phyloP scores from a whole-genome alignment of 2,329 filamentous ascomycete genomes.

The Aspergillus nomiae region DNA sequence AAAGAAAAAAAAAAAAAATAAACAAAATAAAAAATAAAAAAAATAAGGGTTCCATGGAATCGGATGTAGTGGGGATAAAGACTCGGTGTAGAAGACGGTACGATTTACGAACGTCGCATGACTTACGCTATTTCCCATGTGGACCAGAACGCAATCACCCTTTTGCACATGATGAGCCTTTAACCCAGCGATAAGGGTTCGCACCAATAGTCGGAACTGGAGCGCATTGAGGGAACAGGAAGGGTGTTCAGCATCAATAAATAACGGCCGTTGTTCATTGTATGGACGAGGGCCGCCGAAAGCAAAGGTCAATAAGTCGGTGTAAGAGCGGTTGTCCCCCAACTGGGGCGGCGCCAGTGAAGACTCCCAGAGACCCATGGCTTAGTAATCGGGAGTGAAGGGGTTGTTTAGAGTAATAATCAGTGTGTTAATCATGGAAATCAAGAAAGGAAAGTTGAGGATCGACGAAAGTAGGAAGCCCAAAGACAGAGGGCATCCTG shows the following conservation, averaged over 20 bases:
- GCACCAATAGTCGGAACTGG: slow-evolving; percentile 38
- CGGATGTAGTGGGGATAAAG: slow-evolving; percentile 7
- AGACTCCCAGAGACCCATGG: slow-evolving; percentile 29
- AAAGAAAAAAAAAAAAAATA: slow-evolving; percentile 10
- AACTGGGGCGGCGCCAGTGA: slow-evolving; percentile 20
- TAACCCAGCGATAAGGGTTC: slow-evolving; percentile 44
- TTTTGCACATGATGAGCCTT: slow-evolving; percentile 39
- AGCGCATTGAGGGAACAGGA: slow-evolving; percentile 38
- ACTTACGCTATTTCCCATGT: slow-evolving; percentile 46
- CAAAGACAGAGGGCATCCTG: background rate
- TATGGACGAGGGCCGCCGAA: slow-evolving; percentile 39
- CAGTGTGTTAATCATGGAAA: background rate
- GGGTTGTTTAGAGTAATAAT: background rate
- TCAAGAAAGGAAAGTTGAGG: background rate
- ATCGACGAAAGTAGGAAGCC: background rate
- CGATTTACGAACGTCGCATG: background rate
- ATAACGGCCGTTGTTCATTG: slow-evolving; percentile 41
- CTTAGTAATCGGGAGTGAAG: slow-evolving; percentile 7
- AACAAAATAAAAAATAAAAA: slow-evolving; percentile 7
- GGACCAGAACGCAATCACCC: slow-evolving; percentile 48
- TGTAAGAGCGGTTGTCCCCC: slow-evolving; percentile 26
- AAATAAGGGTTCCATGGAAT: background rate
- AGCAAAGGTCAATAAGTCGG: slow-evolving; percentile 46
- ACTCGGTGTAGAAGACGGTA: slow-evolving; percentile 12
- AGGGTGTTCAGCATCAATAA: slow-evolving; percentile 46